A percentile compares a stretch with the other conserved stretches of the same genome.
phyloP scores from a whole-genome alignment of 768 basidiomycete species.

The Naganishia randhawae region DNA sequence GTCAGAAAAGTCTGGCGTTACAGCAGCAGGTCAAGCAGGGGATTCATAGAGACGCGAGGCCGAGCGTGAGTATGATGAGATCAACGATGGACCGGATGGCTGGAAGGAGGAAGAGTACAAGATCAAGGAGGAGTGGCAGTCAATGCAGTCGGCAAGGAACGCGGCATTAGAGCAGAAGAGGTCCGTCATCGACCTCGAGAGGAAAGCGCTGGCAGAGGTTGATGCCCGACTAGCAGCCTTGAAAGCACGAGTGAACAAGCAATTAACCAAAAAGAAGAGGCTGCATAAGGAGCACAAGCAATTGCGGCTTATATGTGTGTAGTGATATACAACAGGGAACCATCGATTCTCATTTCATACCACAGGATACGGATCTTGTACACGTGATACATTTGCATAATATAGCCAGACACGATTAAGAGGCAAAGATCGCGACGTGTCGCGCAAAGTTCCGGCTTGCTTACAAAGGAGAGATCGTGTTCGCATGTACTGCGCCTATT shows the following conservation, averaged over 20 bases:
- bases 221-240: conserved; percentile 42
- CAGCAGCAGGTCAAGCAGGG: conserved; percentile 84
- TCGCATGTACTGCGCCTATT: background rate
- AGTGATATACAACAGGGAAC: no score
- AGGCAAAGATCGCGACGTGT: background rate
- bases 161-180: conserved; percentile 38
- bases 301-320: no score
- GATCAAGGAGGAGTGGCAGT: conserved; percentile 36
- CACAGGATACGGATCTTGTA: no score
- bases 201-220: conserved; percentile 37
- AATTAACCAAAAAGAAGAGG: conserved; percentile 40
- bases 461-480: background rate
- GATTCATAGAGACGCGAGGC: conserved; percentile 58
- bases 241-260: conserved; percentile 42
- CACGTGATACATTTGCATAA: no score
- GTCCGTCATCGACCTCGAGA: conserved; percentile 39
- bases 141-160: conserved; percentile 33
- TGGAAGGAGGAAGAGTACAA: conserved; percentile 47
- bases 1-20: conserved; percentile 78
- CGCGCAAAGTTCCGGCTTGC: background rate
- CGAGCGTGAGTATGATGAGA: conserved; percentile 52
- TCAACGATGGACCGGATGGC: conserved; percentile 55
- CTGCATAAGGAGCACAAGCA: conserved; percentile 41
- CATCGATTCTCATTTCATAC: no score
- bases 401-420: no score